A percentile compares a stretch with the other conserved stretches of the same genome.
phyloP scores from a whole-genome alignment of 495 filamentous ascomycete species.

The Aspergillus egyptiacus region DNA sequence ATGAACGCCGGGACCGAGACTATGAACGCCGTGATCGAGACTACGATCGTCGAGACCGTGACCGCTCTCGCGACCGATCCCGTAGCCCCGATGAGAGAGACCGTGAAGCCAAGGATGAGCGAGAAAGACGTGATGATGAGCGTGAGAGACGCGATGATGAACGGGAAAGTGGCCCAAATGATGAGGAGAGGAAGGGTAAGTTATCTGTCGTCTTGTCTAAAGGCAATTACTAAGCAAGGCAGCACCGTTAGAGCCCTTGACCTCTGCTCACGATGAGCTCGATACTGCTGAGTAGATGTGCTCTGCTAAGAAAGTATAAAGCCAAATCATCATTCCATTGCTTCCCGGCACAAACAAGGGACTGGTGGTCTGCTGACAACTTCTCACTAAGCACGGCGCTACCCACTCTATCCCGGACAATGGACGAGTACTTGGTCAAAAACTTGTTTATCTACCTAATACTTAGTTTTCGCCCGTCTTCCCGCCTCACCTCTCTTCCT shows the following conservation, averaged over 20 bases:
- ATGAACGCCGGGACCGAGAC: conserved; percentile 59
- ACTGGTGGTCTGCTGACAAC: conserved; percentile 1
- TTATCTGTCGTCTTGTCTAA: conserved; percentile 3
- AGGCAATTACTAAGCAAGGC: not conserved
- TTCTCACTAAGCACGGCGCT: not conserved
- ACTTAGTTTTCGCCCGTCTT: not conserved
- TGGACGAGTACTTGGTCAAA: conserved; percentile 6
- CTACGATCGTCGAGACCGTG: conserved; percentile 50
- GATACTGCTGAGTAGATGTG: conserved; percentile 83
- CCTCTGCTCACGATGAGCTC: conserved; percentile 88
- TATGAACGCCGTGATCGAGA: conserved; percentile 71
- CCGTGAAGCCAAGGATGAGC: conserved; percentile 61
- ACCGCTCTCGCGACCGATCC: conserved; percentile 67
- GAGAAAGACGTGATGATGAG: conserved; percentile 58
- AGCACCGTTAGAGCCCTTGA: conserved; percentile 64
- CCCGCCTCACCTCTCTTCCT: not conserved
- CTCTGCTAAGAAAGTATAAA: conserved; percentile 13
- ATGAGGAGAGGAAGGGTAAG: conserved; percentile 83
- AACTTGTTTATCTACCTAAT: conserved; percentile 1
- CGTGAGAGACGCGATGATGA: conserved; percentile 52
- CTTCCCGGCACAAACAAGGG: not conserved
- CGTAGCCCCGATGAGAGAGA: conserved; percentile 67
- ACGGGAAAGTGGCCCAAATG: conserved; percentile 43
- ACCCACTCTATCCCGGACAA: not conserved
- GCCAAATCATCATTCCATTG: not conserved